Base-by-base conservation (phyloP, 352 stramenopile genomes). In the Phytophthora aleatoria region DNA sequence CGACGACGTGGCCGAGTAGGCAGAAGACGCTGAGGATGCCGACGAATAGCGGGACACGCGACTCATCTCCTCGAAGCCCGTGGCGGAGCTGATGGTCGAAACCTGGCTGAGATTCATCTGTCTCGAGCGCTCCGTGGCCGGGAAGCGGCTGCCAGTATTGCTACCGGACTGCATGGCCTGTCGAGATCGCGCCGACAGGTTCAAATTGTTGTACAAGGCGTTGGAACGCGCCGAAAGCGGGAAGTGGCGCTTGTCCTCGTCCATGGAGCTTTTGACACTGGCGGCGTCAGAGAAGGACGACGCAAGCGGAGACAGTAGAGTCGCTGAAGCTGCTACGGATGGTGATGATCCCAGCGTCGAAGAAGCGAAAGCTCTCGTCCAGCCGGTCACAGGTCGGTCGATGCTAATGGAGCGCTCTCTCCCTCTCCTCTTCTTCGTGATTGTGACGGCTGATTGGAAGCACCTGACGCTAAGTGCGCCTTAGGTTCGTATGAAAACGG, bases 1-100 rank as follows among this genome's bases (percentile, higher is more conserved):
- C 1, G 59, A 73, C 16, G 49, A 74, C 8, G 69, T 57, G 20
- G 64, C 67, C 47, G 77, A 77, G 44, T 67, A 81, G n/a, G 74
- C 74, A 15, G 77, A 67, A 5, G 79, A 74, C 2, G 59, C 57
- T 4, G 73, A 73, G 12, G 72, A 77, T n/a, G 45, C 43, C 9
- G 60, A 85, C 57, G 83, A 92, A 68, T 80, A 92, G 38, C 83
- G 83, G 42, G 81, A 89, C 8, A 56, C 62, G 58, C 83, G 83
- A 45, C 71, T 79, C 58, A 74, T 65, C 48, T 79, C 79, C 43
- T 92, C 81, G 50, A 75, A 83, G 56, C 61, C 67, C 5, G 57
- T 64, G 1, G 54, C n/a, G n/a, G 57, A 56, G 48, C 61, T 75
- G 28, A 68, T 20, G 7, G 61, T 70, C 26, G 69, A 77, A 3